These are phyloP conservation scores for Yamagishiella unicocca DNA, from an alignment of 139 green algal species.

Conservation along the genomic window DNA sequence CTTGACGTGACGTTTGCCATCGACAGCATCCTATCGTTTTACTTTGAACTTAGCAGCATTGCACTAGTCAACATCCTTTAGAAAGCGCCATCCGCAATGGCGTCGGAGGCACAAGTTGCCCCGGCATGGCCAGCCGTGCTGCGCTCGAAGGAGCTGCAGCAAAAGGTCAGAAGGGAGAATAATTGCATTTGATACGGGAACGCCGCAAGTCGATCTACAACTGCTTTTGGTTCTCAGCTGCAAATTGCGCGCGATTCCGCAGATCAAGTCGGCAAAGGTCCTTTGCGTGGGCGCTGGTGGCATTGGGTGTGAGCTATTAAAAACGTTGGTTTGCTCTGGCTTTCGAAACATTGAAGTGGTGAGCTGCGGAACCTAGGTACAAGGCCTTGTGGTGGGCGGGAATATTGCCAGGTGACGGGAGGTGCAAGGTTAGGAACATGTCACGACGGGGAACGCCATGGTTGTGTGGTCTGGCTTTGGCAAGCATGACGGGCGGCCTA, in stretches of 20 bases:
- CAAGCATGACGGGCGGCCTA: neutral
- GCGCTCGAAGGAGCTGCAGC: slow-evolving; percentile 31
- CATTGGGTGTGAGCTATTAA: slow-evolving; percentile 99
- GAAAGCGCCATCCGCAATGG: too few relatives aligned
- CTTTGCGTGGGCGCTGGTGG: slow-evolving; percentile 96
- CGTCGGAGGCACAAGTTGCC: neutral
- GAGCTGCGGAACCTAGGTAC: too few relatives aligned
- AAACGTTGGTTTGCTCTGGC: slow-evolving; percentile 94
- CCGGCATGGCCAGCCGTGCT: slow-evolving; percentile 34
- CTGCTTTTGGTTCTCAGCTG: neutral
- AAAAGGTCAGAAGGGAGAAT: slow-evolving; percentile 1
- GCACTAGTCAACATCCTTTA: too few relatives aligned
- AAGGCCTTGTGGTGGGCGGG: too few relatives aligned
- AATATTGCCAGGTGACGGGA: too few relatives aligned
- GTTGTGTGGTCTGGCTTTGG: too few relatives aligned
- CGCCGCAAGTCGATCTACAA: neutral
- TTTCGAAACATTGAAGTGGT: slow-evolving; percentile 94
- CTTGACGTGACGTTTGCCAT: too few relatives aligned
- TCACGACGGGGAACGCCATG: too few relatives aligned
- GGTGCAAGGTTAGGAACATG: too few relatives aligned
- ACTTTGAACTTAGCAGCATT: too few relatives aligned
- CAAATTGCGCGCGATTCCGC: neutral
- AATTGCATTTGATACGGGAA: neutral
- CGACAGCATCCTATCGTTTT: too few relatives aligned
- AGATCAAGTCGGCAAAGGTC: slow-evolving; percentile 73